Base-by-base conservation (phyloP, 805 yeast genomes). In the Suhomyces xylopsoci region DNA sequence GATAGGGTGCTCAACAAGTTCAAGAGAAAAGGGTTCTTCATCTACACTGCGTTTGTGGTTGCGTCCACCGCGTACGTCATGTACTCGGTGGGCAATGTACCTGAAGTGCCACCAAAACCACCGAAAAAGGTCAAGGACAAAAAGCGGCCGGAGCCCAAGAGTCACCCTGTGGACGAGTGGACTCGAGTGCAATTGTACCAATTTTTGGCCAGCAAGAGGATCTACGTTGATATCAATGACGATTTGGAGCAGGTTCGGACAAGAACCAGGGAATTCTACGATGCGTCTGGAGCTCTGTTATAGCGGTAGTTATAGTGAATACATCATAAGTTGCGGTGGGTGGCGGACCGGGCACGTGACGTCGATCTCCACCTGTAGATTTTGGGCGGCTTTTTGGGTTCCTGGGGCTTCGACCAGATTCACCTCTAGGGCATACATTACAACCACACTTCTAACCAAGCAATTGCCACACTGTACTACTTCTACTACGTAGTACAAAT, bases 11-110 rank as follows among this genome's bases (percentile, higher is more conserved):
- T 71, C 50, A 63, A 63, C 56, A 58, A 56, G 53, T 50, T 70
- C 53, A 69, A 67, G 58, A 63, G 71, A 47, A 68, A 67, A 38
- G 73, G 76, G 7, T 68, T 73, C 48, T 68, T 70, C 52, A 32
- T 73, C 19, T 75, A 69, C 52, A 57, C 74, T 3, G 61, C 67
- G 3, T 38, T 75, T 8, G 62, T 75, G 8, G 52, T 72, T 17
- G 64, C 55, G 14, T 62, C 71, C 14, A 62, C 70, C 14, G 59
- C 60, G 12, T 70, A 68, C 51, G 62, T 65, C 12, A 60, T 66
- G 52, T 69, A 62, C 49, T 49, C 61, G 9, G 44, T 64, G 42
- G 42, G 42, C 14, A 38, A 38, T 38, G 24, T 38, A 5, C 42
- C 42, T 10, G 22, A 38, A 19, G 42, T 38, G 42, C 56, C 53